Evolutionary conservation across 2,329 filamentous ascomycete genomes (phyloP).

Genomic region (Thelonectria rubi): DNA sequence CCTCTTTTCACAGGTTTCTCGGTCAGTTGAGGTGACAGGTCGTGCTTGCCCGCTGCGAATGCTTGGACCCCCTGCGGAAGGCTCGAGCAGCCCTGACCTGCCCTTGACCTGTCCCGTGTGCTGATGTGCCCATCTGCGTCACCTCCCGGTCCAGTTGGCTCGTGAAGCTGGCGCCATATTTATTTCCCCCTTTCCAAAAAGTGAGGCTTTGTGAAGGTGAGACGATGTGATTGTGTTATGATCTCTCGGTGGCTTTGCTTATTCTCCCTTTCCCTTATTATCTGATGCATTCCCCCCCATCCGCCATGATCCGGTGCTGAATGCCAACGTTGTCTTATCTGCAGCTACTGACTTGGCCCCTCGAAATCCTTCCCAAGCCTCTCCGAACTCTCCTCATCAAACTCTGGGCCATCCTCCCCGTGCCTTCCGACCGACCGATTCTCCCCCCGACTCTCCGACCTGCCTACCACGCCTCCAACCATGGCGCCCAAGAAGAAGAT

Average conservation of each 20-base stretch:
- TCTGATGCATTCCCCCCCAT: slow-evolving; percentile 1
- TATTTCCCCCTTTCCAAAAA: slow-evolving; percentile 37
- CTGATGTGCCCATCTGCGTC: slow-evolving; percentile 31
- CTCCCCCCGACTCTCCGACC: slow-evolving; percentile 22
- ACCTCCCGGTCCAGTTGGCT: slow-evolving; percentile 36
- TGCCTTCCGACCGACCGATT: slow-evolving; percentile 28
- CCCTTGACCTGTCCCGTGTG: slow-evolving; percentile 22
- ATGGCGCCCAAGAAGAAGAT: slow-evolving; percentile 73
- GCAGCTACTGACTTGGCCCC: slow-evolving; percentile 43
- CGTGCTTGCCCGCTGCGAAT: background rate
- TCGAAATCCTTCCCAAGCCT: slow-evolving; percentile 43
- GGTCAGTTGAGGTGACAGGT: slow-evolving; percentile 14
- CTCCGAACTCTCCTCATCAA: slow-evolving; percentile 42
- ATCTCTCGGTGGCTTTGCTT: slow-evolving; percentile 10
- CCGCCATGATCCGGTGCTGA: slow-evolving; percentile 30
- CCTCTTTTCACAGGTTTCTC: slow-evolving; percentile 28
- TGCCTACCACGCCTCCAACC: slow-evolving; percentile 37
- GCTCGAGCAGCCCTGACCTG: slow-evolving; percentile 22
- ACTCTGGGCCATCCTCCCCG: slow-evolving; percentile 40
- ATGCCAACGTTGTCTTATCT: slow-evolving; percentile 41
- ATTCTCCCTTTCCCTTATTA: slow-evolving; percentile 13
- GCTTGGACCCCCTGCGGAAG: background rate
- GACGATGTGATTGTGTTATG: slow-evolving; percentile 33
- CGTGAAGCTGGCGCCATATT: slow-evolving; percentile 43
- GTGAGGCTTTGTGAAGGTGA: slow-evolving; percentile 31